Percentiles rank a stretch among this genome's conserved stretches.
phyloP scores from a whole-genome alignment of 495 filamentous ascomycete species.

The Penicillium malachiteum region DNA sequence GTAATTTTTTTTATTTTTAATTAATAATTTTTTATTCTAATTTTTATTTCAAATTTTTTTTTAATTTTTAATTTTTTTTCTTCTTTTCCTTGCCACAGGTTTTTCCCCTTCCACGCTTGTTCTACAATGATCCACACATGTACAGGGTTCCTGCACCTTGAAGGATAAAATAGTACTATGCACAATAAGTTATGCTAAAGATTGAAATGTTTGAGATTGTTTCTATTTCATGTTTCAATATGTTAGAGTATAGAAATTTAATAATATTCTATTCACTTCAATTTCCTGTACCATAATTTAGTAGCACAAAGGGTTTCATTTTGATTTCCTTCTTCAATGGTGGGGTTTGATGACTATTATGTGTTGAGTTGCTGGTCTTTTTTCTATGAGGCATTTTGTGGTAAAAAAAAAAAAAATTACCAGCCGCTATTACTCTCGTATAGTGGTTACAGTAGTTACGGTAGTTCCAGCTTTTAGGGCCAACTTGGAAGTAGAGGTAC shows the following conservation, averaged over 20 bases:
- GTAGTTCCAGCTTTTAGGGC: too few species aligned
- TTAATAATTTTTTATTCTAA: conserved; percentile 2
- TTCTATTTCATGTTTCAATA: not conserved
- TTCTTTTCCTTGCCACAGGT: conserved; percentile 1
- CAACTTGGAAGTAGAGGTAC: too few species aligned
- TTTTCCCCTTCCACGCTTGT: conserved; percentile 5
- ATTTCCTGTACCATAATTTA: too few species aligned
- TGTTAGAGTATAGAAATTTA: not conserved
- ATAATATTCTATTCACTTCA: not conserved
- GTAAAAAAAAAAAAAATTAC: not conserved
- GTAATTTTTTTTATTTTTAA: conserved; percentile 3
- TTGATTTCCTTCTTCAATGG: conserved; percentile 9
- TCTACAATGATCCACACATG: not conserved
- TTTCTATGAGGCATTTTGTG: conserved; percentile 34
- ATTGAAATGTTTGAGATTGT: too few species aligned
- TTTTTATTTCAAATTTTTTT: not conserved
- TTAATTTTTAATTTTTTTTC: conserved; percentile 1
- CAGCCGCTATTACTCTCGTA: too few species aligned
- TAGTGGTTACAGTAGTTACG: too few species aligned
- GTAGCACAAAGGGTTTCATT: conserved; percentile 8
- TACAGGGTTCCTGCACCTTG: conserved; percentile 19
- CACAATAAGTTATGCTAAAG: not conserved
- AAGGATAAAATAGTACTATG: conserved; percentile 7
- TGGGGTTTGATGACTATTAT: conserved; percentile 20
- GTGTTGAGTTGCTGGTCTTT: conserved; percentile 15